Evolutionary conservation across 2,329 filamentous ascomycete species (phyloP).

Genomic region (Talaromyces sp.): DNA sequence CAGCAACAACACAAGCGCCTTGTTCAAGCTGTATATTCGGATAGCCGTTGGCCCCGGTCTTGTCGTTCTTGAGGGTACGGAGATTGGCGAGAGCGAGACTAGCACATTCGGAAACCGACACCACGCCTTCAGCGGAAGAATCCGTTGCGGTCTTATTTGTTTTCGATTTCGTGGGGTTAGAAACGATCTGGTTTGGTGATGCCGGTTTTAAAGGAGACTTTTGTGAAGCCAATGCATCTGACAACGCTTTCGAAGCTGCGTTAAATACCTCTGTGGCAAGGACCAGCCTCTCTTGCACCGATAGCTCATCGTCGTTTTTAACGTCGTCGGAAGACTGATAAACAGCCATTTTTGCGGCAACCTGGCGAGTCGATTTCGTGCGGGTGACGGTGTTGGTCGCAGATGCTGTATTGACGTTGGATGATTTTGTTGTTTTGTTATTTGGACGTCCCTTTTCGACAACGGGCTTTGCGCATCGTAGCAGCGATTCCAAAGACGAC

Average conservation of each 20-base stretch:
- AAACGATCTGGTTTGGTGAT: conserved; percentile 25
- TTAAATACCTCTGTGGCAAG: conserved; percentile 46
- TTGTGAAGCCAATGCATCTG: conserved; percentile 27
- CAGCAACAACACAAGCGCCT: conserved; percentile 38
- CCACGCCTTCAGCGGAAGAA: conserved; percentile 21
- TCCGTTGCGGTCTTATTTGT: conserved; percentile 8
- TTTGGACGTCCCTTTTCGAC: conserved; percentile 14
- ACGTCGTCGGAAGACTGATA: conserved; percentile 15
- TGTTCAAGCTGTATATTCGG: conserved; percentile 39
- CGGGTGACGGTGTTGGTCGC: conserved; percentile 18
- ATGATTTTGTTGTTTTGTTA: conserved; percentile 10
- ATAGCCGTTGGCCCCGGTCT: conserved; percentile 16
- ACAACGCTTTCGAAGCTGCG: conserved; percentile 38
- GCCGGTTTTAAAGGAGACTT: conserved; percentile 22
- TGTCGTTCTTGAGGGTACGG: conserved; percentile 29
- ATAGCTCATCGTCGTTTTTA: conserved; percentile 25
- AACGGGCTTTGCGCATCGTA: conserved; percentile 24
- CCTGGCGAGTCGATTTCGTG: conserved; percentile 20
- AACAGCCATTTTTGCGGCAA: conserved; percentile 22
- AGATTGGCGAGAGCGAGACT: conserved; percentile 35
- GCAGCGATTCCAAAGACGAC: conserved; percentile 34
- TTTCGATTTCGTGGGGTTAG: conserved; percentile 19
- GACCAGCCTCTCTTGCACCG: conserved; percentile 34
- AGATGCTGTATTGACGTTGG: conserved; percentile 20
- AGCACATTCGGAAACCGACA: conserved; percentile 36